Base-by-base conservation (phyloP, 2,329 filamentous ascomycete species). In the Pseudogymnoascus pannorum region DNA sequence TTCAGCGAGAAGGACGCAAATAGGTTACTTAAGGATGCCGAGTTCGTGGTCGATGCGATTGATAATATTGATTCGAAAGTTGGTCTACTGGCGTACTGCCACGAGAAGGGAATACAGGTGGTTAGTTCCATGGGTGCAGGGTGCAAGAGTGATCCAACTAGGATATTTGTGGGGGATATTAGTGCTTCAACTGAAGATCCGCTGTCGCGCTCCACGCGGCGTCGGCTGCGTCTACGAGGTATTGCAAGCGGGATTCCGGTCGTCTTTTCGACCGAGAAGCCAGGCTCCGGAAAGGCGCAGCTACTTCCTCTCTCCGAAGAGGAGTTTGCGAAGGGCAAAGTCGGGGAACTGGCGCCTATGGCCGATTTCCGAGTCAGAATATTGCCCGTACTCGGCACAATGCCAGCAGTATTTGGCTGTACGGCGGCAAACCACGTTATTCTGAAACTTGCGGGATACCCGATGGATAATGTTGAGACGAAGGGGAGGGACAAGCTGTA, bases 31-130 rank as follows among this genome's bases (percentile, higher is more conserved):
- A 83, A 81, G 42, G 81, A 81, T 68, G 92, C 92, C 1, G 88
- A 93, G 68, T 99, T 87, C 70, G 86, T 99, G n/a, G 85, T 99
- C 35, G 94, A 99, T 75, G 95, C 93, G 20, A 99, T 99, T 67
- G 94, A 99, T 75, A 97, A 99, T 72, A 97, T 99, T 65, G 91
- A 96, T 59, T 96, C 91, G 60, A 99, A 99, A 77, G 93, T 99
- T 2, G 88, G 87, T 16, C 78, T 99, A 60, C 79, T 99, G 40
- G 87, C 91, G 69, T 96, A 95, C 76, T 99, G 94, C 75, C 81
- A 92, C 72, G 83, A 86, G 64, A 82, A 91, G 71, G 79, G 81
- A 1, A 78, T 97, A 24, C 87, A 86, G 0, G 91, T 99, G 26
- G 92, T 99, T 64, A 94, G 91, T 14, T 90, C 91, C 31, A 97